phyloP scores from a whole-genome alignment of 1,284 basidiomycete species.

The Tilletia horrida region DNA sequence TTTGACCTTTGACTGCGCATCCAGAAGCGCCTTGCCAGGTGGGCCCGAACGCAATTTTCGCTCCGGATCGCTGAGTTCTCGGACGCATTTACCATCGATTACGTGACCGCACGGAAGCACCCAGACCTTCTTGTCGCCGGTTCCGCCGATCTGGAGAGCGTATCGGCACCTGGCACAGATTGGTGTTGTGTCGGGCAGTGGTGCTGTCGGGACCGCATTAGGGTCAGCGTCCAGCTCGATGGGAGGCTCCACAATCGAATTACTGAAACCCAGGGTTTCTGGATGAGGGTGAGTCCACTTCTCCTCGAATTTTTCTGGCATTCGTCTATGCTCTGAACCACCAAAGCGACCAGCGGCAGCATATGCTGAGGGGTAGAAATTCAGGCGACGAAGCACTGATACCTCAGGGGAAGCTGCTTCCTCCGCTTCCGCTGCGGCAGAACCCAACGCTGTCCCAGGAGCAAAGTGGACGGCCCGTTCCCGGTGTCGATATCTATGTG shows the following conservation, averaged over 20 bases:
- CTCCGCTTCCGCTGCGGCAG: neutral
- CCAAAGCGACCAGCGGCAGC: neutral
- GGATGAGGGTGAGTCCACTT: slow-evolving; percentile 39
- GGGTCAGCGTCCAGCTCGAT: slow-evolving; percentile 45
- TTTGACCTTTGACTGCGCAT: slow-evolving; percentile 3
- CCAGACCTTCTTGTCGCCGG: slow-evolving; percentile 40
- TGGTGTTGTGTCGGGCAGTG: slow-evolving; percentile 44
- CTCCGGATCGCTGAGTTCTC: slow-evolving; percentile 28
- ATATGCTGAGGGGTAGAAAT: neutral
- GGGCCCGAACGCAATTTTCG: neutral
- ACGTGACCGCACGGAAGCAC: slow-evolving; percentile 48
- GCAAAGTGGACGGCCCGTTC: slow-evolving; percentile 10
- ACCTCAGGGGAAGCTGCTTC: neutral
- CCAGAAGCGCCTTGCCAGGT: neutral
- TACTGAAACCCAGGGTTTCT: slow-evolving; percentile 29
- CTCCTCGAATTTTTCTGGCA: slow-evolving; percentile 32
- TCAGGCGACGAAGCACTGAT: neutral
- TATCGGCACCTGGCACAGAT: slow-evolving; percentile 44
- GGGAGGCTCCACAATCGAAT: slow-evolving; percentile 45
- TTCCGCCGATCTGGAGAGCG: slow-evolving; percentile 39
- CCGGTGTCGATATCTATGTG: slow-evolving; percentile 11
- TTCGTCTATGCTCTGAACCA: slow-evolving; percentile 20
- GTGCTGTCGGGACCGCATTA: slow-evolving; percentile 39
- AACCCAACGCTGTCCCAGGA: neutral
- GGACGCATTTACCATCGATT: slow-evolving; percentile 44